Percentiles rank a stretch among this genome's conserved stretches.
Conservation (phyloP, 2,329 filamentous ascomycete genomes). For the Pseudogymnoascus sp. region DNA sequence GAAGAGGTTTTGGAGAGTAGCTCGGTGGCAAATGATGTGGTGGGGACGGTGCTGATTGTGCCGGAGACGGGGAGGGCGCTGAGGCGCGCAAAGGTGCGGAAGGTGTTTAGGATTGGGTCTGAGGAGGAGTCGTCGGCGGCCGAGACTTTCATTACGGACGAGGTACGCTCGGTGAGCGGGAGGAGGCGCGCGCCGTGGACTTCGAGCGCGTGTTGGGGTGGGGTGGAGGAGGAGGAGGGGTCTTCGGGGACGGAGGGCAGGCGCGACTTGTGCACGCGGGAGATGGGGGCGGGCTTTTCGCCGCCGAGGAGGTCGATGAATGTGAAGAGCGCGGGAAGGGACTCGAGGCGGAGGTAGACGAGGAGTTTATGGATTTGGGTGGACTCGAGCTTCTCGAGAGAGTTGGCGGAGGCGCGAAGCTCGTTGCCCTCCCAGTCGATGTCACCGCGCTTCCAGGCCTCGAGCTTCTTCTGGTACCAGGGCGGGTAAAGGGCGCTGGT, state of each 20-base stretch:
- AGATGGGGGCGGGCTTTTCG: constrained; percentile 28
- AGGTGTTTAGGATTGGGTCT: constrained; percentile 86
- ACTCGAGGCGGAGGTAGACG: constrained; percentile 78
- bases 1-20: constrained; percentile 63
- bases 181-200: constrained; percentile 73
- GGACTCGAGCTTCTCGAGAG: constrained; percentile 41
- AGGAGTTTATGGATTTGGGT: constrained; percentile 56
- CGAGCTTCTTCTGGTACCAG: constrained; percentile 66
- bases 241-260: constrained; percentile 23
- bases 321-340: constrained; percentile 71
- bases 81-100: constrained; percentile 78
- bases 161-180: constrained; percentile 84
- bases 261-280: constrained; percentile 30
- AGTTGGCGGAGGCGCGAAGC: constrained; percentile 30
- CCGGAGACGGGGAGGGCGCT: constrained; percentile 77
- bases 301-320: constrained; percentile 73
- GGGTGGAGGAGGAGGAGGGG: constrained; percentile 15
- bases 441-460: constrained; percentile 70
- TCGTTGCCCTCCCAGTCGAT: constrained; percentile 74
- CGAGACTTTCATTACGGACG: constrained; percentile 88
- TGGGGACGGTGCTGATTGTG: constrained; percentile 70
- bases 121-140: constrained; percentile 63
- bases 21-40: constrained; percentile 69
- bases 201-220: constrained; percentile 17
- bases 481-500: constrained; percentile 66